Percentiles rank a stretch among this genome's conserved stretches.
phyloP scores from a whole-genome alignment of 2,329 filamentous ascomycete species.

The Thelonectria rubi region DNA sequence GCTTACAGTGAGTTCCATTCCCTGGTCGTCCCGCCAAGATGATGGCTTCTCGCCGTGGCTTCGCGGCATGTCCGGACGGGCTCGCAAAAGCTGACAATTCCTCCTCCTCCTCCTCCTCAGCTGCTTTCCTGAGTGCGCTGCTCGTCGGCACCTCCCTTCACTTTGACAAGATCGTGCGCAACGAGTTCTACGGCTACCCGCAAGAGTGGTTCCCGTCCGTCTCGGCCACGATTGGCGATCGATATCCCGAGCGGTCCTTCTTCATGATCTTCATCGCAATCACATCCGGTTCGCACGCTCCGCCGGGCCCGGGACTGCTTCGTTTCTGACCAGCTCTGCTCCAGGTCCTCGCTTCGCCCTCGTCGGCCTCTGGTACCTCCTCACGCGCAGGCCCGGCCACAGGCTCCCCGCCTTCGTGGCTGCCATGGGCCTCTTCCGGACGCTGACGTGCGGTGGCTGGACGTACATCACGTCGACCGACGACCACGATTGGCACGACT shows the following conservation, averaged over 20 bases:
- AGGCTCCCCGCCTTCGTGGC: slow-evolving; percentile 84
- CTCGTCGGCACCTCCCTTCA: slow-evolving; percentile 83
- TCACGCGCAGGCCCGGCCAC: slow-evolving; percentile 80
- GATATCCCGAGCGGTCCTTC: slow-evolving; percentile 94
- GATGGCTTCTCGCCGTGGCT: slow-evolving; percentile 11
- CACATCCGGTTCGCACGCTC: slow-evolving; percentile 74
- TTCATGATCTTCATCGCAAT: slow-evolving; percentile 98
- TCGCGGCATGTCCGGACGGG: slow-evolving; percentile 5
- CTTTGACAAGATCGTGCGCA: slow-evolving; percentile 97
- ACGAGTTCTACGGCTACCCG: slow-evolving; percentile 94
- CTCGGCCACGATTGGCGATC: slow-evolving; percentile 95
- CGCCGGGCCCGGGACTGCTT: background rate
- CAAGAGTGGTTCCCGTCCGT: slow-evolving; percentile 98
- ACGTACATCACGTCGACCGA: slow-evolving; percentile 98
- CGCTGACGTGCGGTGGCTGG: slow-evolving; percentile 95
- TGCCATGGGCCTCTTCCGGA: slow-evolving; percentile 83
- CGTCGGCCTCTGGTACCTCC: slow-evolving; percentile 89
- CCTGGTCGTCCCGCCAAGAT: background rate
- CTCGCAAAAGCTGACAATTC: slow-evolving; percentile 32
- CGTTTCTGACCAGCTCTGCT: slow-evolving; percentile 27
- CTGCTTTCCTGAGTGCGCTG: slow-evolving; percentile 87
- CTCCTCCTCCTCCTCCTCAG: slow-evolving; percentile 58
- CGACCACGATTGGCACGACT: slow-evolving; percentile 98
- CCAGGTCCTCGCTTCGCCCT: slow-evolving; percentile 88
- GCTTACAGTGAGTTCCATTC: slow-evolving; percentile 75